A percentile compares a stretch with the other conserved stretches of the same genome.
Conservation (phyloP, 2,329 filamentous ascomycete genomes). For the Claviceps pazoutovae region DNA sequence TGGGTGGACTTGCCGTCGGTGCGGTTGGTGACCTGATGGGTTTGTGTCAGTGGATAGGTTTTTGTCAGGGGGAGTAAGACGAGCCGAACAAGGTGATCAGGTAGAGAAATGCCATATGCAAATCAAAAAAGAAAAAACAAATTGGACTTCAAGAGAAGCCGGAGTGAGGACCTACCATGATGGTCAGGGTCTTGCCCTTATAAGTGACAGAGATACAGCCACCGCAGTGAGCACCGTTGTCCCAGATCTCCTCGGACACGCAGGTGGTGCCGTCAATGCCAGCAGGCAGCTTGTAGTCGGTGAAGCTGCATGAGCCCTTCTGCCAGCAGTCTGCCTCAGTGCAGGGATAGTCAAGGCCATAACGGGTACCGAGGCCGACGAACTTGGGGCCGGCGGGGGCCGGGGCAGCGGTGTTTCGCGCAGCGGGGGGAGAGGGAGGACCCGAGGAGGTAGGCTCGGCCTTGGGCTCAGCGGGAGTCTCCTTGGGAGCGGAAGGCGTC, state of each 20-base stretch:
- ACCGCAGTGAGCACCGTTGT: not conserved
- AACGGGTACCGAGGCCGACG: not conserved
- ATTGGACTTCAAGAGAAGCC: no score
- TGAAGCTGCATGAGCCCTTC: not conserved
- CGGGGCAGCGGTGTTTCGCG: no score
- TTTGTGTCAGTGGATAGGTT: no score
- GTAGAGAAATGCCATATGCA: no score
- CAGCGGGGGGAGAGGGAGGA: no score
- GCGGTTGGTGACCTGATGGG: not conserved
- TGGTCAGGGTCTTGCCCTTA: not conserved
- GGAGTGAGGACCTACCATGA: not conserved
- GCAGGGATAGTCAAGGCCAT: not conserved
- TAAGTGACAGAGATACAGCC: not conserved
- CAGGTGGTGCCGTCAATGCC: not conserved
- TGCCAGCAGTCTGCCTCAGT: not conserved
- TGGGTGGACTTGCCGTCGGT: not conserved
- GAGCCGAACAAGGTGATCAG: no score
- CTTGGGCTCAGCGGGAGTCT: not conserved
- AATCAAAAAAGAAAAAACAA: no score
- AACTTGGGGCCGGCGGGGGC: not conserved
- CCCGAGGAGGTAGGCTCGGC: not conserved
- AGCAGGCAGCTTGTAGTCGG: not conserved
- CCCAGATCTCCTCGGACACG: not conserved
- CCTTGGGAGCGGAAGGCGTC: no score
- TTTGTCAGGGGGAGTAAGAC: no score